Evolutionary conservation across 345 rosid genomes (phyloP).

Genomic region (Populus davidiana): DNA sequence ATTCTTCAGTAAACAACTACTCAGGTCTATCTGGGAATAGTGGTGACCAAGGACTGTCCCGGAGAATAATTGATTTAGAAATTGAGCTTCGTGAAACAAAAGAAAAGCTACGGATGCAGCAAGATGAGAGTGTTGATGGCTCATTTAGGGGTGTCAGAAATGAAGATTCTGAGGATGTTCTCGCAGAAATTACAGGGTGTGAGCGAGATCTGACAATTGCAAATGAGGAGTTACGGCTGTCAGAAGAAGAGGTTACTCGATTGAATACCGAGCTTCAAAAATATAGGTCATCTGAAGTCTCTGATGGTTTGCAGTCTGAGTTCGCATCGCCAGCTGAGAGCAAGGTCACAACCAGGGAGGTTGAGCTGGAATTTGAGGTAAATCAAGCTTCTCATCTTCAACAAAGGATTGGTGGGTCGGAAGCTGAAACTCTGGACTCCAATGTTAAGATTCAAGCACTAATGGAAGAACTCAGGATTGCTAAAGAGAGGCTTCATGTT

Average conservation of each 20-base stretch:
- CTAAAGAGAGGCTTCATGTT: conserved; percentile 51
- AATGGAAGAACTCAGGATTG: conserved; percentile 52
- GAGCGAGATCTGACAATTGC: conserved; percentile 52
- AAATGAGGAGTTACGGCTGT: conserved; percentile 41
- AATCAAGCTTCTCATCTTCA: conserved; percentile 28
- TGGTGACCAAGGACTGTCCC: conserved; percentile 25
- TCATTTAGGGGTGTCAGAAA: conserved; percentile 21
- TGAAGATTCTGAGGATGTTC: conserved; percentile 39
- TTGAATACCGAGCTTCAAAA: conserved; percentile 44
- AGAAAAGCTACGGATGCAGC: conserved; percentile 23
- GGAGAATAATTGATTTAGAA: conserved; percentile 31
- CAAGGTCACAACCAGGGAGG: conserved; percentile 23
- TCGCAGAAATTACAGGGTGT: conserved; percentile 22
- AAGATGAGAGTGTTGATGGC: conserved; percentile 33
- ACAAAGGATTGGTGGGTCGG: conserved; percentile 20
- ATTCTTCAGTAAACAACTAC: conserved; percentile 47
- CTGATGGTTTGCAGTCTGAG: neutral
- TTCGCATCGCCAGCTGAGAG: conserved; percentile 3
- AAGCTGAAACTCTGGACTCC: conserved; percentile 23
- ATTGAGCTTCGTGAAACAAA: conserved; percentile 29
- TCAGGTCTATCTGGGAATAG: conserved; percentile 27
- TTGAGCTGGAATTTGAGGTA: conserved; percentile 36
- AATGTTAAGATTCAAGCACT: conserved; percentile 32
- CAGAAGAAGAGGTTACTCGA: conserved; percentile 55
- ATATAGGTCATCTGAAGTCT: conserved; percentile 21